Evolutionary conservation across 2,329 filamentous ascomycete genomes (phyloP), one percentile per base, ranked within the genome.

Genomic region (Pestalotiopsis sp.): DNA sequence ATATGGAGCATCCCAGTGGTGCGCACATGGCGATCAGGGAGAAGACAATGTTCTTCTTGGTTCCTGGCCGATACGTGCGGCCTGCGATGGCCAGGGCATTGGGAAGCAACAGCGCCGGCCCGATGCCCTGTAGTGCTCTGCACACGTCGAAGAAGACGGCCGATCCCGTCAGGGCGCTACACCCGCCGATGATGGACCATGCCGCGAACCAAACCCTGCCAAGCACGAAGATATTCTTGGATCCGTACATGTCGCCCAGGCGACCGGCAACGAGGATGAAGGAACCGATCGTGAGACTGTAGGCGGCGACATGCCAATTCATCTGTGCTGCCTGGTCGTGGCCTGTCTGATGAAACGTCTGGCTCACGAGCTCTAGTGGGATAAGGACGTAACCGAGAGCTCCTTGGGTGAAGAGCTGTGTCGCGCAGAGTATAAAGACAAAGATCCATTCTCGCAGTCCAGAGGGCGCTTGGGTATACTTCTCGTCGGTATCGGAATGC

Each of bases 61-160:
- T 80, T 0, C 90, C 89, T 0, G 86, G 86, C 0, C 82, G 78
- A 71, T 91, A 92, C 0, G 85, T 83, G 0, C 81, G 80, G 2
- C 89, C 90, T 0, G 92, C 77, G 13, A 93, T 82, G 2, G 89
- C 90, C 25, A 92, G 78, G 0, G 83, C 88, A 70, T 91, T 93
- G 0, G 91, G 91, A 27, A 92, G 80, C 12, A 85, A 79, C 41
- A 93, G 81, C 0, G 90, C 89, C 0, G 89, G 87, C 0, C 91
- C 91, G 20, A 91, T 84, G 0, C 88, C 88, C 70, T 90, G 88
- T 2, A 90, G 75, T 0, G 84, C 86, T 5, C 88, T 82, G n/a
- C 82, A 81, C 45, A 85, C 79, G 69, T 86, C 81, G 72, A 88
- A 88, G 13, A 87, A 77, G 25, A 62, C 23, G n/a, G 38, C 20